Conservation (phyloP, 208 protist genomes). For the Plasmodiophora brassicae region DNA sequence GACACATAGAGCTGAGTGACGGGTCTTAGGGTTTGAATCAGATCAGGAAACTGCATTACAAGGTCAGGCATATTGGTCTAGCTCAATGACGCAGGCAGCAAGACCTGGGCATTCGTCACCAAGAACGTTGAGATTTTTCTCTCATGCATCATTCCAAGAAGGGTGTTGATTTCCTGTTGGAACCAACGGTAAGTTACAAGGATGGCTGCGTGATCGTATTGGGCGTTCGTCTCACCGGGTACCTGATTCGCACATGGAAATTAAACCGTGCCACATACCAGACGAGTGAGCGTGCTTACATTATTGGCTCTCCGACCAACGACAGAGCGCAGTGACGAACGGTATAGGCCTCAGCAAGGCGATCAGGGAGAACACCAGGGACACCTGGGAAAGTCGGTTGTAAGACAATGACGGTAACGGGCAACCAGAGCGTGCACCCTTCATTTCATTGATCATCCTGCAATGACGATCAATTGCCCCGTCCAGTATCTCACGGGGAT, state of each 20-base stretch:
- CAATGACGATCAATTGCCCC: conserved; percentile 44
- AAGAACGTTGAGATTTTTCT: conserved; percentile 55
- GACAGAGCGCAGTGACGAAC: conserved; percentile 57
- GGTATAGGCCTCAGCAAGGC: conserved; percentile 35
- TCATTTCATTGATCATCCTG: conserved; percentile 48
- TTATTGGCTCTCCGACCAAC: conserved; percentile 60
- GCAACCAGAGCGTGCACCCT: neutral
- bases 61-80: too few species aligned
- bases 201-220: too few species aligned
- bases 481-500: conserved; percentile 42
- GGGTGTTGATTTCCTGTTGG: conserved; percentile 26
- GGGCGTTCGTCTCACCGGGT: neutral
- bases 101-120: conserved; percentile 55
- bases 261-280: neutral
- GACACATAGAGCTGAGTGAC: conserved; percentile 58
- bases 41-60: conserved; percentile 34
- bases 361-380: conserved; percentile 47
- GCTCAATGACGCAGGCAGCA: too few species aligned
- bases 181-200: neutral
- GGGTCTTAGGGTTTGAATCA: neutral
- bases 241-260: neutral
- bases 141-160: conserved; percentile 44
- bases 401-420: neutral
- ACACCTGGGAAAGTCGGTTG: neutral
- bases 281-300: conserved; percentile 45